Conservation (phyloP, 805 yeast species). For the Debaryomyces hansenii region DNA sequence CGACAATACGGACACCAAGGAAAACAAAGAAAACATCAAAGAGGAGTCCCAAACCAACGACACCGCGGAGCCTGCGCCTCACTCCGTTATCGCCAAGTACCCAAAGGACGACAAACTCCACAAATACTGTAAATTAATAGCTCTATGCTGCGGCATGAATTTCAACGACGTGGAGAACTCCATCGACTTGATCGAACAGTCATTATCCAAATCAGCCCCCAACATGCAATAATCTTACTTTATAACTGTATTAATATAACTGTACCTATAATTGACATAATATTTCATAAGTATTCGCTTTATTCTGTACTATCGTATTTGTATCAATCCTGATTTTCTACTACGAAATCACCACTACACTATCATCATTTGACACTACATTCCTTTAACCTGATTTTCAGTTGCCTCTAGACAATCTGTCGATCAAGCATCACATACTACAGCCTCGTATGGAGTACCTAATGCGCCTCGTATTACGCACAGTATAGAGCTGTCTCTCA, state of each 20-base stretch:
- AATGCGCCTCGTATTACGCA: too few relatives aligned
- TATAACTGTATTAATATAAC: neutral
- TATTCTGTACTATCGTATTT: too few relatives aligned
- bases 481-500: too few relatives aligned
- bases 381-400: too few relatives aligned
- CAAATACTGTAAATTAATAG: constrained; percentile 41
- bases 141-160: constrained; percentile 44
- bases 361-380: too few relatives aligned
- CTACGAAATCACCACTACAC: too few relatives aligned
- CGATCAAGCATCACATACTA: too few relatives aligned
- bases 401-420: too few relatives aligned
- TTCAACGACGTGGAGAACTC: constrained; percentile 39
- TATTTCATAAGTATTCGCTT: too few relatives aligned
- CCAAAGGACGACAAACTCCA: constrained; percentile 33
- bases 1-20: neutral
- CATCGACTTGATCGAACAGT: constrained; percentile 44
- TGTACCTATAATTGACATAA: neutral
- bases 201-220: constrained; percentile 24
- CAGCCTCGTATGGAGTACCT: too few relatives aligned
- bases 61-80: neutral
- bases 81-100: constrained; percentile 10
- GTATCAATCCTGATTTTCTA: too few relatives aligned
- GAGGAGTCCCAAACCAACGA: neutral
- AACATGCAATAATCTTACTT: neutral
- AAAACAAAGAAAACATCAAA: constrained; percentile 2